phyloP scores from a whole-genome alignment of 768 basidiomycete genomes.

The Suillus occidentalis region DNA sequence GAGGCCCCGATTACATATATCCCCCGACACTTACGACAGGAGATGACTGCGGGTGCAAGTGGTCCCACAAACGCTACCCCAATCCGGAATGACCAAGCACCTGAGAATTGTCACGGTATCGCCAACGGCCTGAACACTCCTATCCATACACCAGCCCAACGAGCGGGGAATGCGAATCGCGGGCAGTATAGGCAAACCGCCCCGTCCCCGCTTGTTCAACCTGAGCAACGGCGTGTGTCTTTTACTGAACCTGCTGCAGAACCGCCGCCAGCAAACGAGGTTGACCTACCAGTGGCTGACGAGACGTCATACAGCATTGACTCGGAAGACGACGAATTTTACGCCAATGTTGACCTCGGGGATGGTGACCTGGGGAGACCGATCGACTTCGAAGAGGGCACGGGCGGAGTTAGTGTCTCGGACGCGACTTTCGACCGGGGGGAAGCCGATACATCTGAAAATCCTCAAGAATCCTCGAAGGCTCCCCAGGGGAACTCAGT shows the following conservation, averaged over 20 bases:
- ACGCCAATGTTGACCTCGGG: conserved; percentile 55
- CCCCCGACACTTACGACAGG: conserved; percentile 42
- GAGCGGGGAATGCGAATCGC: conserved; percentile 9
- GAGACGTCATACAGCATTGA: conserved; percentile 47
- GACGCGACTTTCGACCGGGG: conserved; percentile 3
- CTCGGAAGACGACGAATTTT: conserved; percentile 68
- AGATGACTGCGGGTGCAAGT: conserved; percentile 11
- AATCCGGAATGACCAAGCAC: not conserved
- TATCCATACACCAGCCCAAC: conserved; percentile 31
- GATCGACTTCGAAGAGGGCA: conserved; percentile 43
- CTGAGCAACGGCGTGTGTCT: conserved; percentile 16
- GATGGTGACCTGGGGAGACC: conserved; percentile 41
- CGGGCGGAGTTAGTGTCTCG: conserved; percentile 15
- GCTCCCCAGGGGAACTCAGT: not conserved
- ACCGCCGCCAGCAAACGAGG: not conserved
- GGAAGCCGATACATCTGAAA: not conserved
- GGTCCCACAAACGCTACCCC: conserved; percentile 9
- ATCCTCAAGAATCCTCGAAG: not conserved
- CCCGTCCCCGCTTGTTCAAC: conserved; percentile 13
- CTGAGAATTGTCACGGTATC: not conserved
- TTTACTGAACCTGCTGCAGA: conserved; percentile 9
- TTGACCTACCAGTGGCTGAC: conserved; percentile 13
- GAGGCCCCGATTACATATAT: conserved; percentile 33
- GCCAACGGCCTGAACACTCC: conserved; percentile 33
- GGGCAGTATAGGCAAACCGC: conserved; percentile 1